Conservation (phyloP, 78 protist species). For the Fonticula alba region DNA sequence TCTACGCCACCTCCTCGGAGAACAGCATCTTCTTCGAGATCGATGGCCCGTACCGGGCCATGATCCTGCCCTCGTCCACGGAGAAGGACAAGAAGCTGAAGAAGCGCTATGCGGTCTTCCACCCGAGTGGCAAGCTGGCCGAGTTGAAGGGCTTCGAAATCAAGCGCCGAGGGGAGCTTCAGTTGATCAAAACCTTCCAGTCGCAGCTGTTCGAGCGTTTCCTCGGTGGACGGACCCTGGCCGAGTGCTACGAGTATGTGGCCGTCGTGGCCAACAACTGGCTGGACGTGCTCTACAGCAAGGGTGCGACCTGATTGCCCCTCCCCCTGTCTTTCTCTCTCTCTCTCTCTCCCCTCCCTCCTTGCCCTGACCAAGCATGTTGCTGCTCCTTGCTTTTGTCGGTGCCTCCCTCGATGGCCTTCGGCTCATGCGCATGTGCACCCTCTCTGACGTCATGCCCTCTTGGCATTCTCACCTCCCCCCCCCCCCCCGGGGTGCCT, state of each 20-base stretch:
- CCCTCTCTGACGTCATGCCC: no score
- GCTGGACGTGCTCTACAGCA: constrained; percentile 68
- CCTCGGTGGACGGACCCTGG: constrained; percentile 48
- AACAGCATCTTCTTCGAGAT: constrained; percentile 90
- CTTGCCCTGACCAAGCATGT: not conserved
- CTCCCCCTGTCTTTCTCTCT: no score
- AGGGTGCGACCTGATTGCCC: no score
- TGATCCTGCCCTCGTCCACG: constrained; percentile 90
- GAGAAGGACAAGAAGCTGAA: constrained; percentile 60
- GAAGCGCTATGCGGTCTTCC: constrained; percentile 92
- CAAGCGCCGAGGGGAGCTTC: constrained; percentile 96
- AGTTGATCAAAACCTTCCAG: constrained; percentile 90
- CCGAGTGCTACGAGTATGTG: constrained; percentile 67
- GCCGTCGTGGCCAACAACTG: constrained; percentile 66
- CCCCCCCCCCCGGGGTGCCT: no score
- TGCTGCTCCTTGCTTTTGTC: no score
- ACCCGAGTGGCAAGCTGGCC: constrained; percentile 64
- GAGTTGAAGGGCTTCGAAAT: constrained; percentile 97
- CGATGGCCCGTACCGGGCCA: constrained; percentile 97
- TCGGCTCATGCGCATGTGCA: no score
- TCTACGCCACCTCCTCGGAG: constrained; percentile 30
- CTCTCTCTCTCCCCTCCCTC: no score
- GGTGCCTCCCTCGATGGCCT: no score
- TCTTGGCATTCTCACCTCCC: no score
- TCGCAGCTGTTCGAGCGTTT: constrained; percentile 50